Evolutionary conservation across 148 eudicot genomes (phyloP), one percentile per base, ranked within the genome.

Genomic region (Pouteria glomerata): DNA sequence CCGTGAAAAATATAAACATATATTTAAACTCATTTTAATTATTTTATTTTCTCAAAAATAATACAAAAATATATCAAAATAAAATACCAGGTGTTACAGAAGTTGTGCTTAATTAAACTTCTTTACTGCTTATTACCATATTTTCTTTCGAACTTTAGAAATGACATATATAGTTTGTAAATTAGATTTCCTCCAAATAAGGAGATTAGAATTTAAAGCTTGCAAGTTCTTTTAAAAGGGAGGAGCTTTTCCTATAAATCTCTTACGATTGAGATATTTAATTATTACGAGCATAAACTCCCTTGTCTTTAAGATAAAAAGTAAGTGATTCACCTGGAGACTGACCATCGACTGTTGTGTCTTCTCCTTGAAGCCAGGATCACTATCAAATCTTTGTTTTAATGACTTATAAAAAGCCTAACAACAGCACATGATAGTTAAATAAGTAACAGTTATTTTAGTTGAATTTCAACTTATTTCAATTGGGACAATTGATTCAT

Each of bases 301-400:
- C 39, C 37, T 19, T 21, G 65, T 60, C 23, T 41, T 60, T 19
- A 29, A 52, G 57, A 10, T 3, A 53, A 55, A 51, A 48, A 47
- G 69, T 47, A 47, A 45, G 21, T 77, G 48, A 73, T 68, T 74
- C 77, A 95, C 19, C n/a, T n/a, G n/a, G n/a, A n/a, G n/a, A n/a
- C n/a, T n/a, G n/a, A n/a, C n/a, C n/a, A n/a, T n/a, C n/a, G 99
- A 97, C 71, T 79, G 80, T 63, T 92, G 99, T 34, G 99, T 92
- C 75, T 83, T 86, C 83, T 90, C n/a, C n/a, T n/a, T n/a, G n/a
- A n/a, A n/a, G n/a, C n/a, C n/a, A n/a, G n/a, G n/a, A n/a, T n/a
- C n/a, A 39, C 75, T 81, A 55, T 95, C 96, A 84, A 95, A 95
- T 79, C 88, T 85, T 79, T 81, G 82, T 60, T 95, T 92, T 29